Percentiles rank a stretch among this genome's conserved stretches.
phyloP scores from a whole-genome alignment of 768 basidiomycete species.

The Rhodocollybia butyracea region DNA sequence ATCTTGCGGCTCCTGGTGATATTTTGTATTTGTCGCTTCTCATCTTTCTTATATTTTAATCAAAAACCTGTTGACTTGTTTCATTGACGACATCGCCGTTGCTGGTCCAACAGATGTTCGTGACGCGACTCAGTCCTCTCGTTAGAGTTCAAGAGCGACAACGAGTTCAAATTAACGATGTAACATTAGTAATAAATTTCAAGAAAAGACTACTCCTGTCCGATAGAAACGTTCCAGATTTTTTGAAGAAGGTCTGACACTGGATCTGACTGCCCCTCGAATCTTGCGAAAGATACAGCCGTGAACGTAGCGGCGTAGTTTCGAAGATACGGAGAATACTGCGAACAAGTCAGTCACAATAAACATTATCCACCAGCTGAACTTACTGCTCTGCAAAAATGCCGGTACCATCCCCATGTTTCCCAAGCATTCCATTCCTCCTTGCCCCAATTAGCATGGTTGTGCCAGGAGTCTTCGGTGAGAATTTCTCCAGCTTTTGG shows the following conservation, averaged over 20 bases:
- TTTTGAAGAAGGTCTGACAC: conserved; percentile 57
- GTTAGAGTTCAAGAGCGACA: neutral
- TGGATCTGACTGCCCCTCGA: conserved; percentile 56
- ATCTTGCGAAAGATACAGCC: conserved; percentile 63
- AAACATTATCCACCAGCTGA: neutral
- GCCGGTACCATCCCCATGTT: conserved; percentile 89
- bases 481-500: conserved; percentile 55
- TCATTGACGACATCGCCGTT: too few relatives aligned
- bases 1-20: too few relatives aligned
- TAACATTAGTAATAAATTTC: neutral
- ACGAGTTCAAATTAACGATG: neutral
- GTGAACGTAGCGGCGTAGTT: conserved; percentile 70
- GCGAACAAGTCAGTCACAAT: conserved; percentile 1
- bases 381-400: conserved; percentile 80
- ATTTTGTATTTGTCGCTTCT: too few relatives aligned
- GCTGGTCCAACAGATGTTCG: too few relatives aligned
- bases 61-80: too few relatives aligned
- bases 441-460: conserved; percentile 63
- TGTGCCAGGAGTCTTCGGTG: conserved; percentile 65
- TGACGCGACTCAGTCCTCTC: too few relatives aligned
- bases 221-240: conserved; percentile 70
- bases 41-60: too few relatives aligned
- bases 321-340: conserved; percentile 82
- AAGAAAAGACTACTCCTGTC: conserved; percentile 35
- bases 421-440: conserved; percentile 85